Evolutionary conservation across 371 early-diverging fungal genomes (phyloP), one percentile per base, ranked within the genome.

Genomic region (Quaeritorhiza haematococci): DNA sequence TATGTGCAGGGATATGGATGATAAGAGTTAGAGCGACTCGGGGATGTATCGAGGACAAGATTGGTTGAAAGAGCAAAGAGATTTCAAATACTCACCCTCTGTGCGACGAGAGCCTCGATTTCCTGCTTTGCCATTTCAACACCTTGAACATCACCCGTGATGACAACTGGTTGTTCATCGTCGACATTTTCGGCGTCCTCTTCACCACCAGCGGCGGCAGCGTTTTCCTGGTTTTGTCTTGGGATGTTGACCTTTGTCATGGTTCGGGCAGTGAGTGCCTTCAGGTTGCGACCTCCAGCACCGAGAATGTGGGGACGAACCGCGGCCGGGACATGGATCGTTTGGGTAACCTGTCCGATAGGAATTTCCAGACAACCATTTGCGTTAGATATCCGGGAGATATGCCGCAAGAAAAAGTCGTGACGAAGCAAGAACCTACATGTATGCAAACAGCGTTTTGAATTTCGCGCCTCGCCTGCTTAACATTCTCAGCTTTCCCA

Each of bases 231-330:
- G 32, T 57, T 57, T 43, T 70, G 69, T 30, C 85, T 80, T 29
- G 80, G 82, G 34, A 94, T 76, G 48, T 82, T 75, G 66, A 97
- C 88, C 7, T 69, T 66, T n/a, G 91, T 88, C 53, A 83, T 78
- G 3, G 95, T 92, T 55, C 83, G 83, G 19, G 64, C 62, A 62
- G 84, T 87, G 55, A 97, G 85, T 38, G 74, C 74, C 66, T 84
- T 76, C 52, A 95, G 73, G 26, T 83, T 91, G 44, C 80, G 70
- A 33, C 96, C 95, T 60, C 87, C 88, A 41, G 85, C 66, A 55
- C 98, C 98, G 33, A 94, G 76, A 29, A 97, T 78, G 70, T 84
- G 87, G 21, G 89, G 84, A 55, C 92, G 86, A 19, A 84, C 89
- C 43, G 82, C 78, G 30, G 82, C 76, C 27, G 98, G 98, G 13